A percentile compares a stretch with the other conserved stretches of the same genome.
Conservation (phyloP, 176 grass and related monocot species). For the Phoenix roebelenii region DNA sequence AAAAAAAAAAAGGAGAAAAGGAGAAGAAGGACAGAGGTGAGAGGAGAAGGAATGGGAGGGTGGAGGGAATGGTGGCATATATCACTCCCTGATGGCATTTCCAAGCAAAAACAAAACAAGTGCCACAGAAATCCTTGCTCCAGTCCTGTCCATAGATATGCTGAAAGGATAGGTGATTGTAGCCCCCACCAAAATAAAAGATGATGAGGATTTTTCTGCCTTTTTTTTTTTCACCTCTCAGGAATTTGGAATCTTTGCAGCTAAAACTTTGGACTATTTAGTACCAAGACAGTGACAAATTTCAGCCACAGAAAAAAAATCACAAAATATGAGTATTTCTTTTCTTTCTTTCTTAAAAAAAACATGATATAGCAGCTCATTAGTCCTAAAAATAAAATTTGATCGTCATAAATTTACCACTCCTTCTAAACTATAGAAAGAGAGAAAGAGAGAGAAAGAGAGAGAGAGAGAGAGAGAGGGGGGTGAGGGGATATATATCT, state of each 20-base stretch:
- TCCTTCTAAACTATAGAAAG: constrained; percentile 2
- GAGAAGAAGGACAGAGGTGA: not conserved
- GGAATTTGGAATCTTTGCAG: constrained; percentile 28
- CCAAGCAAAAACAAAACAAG: too few species aligned
- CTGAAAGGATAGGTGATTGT: not conserved
- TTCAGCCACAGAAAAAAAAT: not conserved
- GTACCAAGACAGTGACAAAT: too few species aligned
- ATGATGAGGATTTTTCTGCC: not conserved
- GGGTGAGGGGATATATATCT: not conserved
- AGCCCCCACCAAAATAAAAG: not conserved
- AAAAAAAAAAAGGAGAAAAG: not conserved
- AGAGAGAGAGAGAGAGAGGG: constrained; percentile 4
- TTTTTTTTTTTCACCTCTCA: not conserved
- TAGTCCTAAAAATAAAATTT: too few species aligned
- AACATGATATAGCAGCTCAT: too few species aligned
- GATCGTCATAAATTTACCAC: too few species aligned
- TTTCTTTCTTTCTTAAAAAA: too few species aligned
- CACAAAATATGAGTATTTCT: not conserved
- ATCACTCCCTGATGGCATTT: too few species aligned
- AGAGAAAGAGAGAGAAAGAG: constrained; percentile 11
- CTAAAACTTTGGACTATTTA: constrained; percentile 11
- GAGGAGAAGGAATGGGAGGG: not conserved
- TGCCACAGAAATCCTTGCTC: not conserved
- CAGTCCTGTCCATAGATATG: not conserved
- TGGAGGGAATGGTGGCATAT: too few species aligned